Evolutionary conservation across 306 rosid genomes (phyloP).

Genomic region (Cucurbita maxima): DNA sequence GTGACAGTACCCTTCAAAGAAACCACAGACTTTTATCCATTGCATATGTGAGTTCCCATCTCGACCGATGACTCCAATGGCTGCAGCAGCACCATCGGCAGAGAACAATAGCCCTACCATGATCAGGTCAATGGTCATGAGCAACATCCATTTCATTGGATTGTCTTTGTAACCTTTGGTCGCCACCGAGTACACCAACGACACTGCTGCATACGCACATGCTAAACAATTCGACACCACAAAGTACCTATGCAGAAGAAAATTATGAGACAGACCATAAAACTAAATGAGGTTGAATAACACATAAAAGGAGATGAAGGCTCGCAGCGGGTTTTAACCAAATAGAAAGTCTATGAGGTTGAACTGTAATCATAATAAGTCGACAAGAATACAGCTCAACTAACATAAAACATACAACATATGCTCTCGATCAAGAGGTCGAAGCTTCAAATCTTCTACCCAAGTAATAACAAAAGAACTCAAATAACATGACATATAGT

Average conservation of each 20-base stretch:
- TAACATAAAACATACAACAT: background rate
- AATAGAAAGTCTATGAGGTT: background rate
- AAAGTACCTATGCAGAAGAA: constrained; percentile 25
- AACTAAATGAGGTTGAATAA: background rate
- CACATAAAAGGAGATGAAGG: background rate
- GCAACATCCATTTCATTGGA: background rate
- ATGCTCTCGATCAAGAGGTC: background rate
- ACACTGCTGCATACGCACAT: constrained; percentile 34
- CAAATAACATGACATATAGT: background rate
- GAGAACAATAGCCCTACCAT: constrained; percentile 31
- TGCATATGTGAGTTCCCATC: constrained; percentile 43
- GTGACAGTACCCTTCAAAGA: constrained; percentile 32
- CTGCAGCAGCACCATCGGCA: constrained; percentile 44
- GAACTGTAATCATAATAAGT: background rate
- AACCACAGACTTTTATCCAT: constrained; percentile 45
- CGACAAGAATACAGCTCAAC: background rate
- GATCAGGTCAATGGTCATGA: constrained; percentile 21
- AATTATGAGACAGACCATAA: background rate
- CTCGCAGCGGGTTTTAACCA: background rate
- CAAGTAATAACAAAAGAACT: background rate
- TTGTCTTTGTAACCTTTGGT: constrained; percentile 13
- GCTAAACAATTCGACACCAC: constrained; percentile 49
- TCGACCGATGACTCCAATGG: constrained; percentile 32
- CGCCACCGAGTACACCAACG: constrained; percentile 13
- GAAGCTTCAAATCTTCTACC: background rate